Percentiles rank a stretch among this genome's conserved stretches.
Evolutionary conservation across 345 rosid species (phyloP).

Genomic region (Euphorbia lathyris): DNA sequence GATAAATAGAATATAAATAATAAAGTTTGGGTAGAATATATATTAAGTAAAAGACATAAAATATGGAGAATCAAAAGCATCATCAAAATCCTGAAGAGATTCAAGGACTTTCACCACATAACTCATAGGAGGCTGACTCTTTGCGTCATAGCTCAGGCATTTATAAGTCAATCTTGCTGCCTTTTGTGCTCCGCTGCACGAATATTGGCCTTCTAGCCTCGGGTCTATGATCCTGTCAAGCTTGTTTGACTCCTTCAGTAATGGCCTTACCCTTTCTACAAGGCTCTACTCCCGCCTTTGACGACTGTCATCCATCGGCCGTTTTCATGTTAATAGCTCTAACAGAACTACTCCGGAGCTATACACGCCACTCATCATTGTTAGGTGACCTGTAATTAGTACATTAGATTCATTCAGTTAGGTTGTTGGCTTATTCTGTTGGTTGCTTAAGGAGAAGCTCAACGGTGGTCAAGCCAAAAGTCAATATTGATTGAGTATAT

Average conservation of each 20-base stretch:
- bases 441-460: too few relatives aligned
- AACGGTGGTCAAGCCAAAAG: too few relatives aligned
- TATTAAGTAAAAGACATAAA: too few relatives aligned
- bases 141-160: conserved; percentile 63
- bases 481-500: too few relatives aligned
- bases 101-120: conserved; percentile 57
- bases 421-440: too few relatives aligned
- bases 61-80: conserved; percentile 28
- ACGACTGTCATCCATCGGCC: conserved; percentile 52
- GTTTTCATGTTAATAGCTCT: conserved; percentile 58
- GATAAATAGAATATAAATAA: too few relatives aligned
- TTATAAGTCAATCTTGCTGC: conserved; percentile 52
- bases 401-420: conserved; percentile 1
- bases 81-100: conserved; percentile 52
- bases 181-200: conserved; percentile 48
- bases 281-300: conserved; percentile 50
- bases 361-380: conserved; percentile 66
- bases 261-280: conserved; percentile 61
- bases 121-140: conserved; percentile 61
- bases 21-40: too few relatives aligned
- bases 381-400: conserved; percentile 61
- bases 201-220: conserved; percentile 56
- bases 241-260: conserved; percentile 50
- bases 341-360: conserved; percentile 73
- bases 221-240: conserved; percentile 54